Evolutionary conservation across 2,329 filamentous ascomycete species (phyloP).

Genomic region (Venturiaceae sp.): DNA sequence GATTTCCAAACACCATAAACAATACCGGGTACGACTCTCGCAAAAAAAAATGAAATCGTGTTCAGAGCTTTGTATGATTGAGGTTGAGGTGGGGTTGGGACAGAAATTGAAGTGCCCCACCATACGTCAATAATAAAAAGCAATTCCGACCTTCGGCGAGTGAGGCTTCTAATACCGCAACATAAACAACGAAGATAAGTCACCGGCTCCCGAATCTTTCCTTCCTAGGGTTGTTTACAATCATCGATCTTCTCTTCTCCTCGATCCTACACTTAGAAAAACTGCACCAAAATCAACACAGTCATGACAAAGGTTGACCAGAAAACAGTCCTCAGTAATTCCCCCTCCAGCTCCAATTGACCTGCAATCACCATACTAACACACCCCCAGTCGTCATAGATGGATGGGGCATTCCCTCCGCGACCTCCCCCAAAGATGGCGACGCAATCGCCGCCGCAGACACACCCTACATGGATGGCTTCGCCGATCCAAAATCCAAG

Average conservation of each 20-base stretch:
- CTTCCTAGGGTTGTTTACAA: no score
- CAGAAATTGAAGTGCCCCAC: no score
- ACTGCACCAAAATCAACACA: slow-evolving; percentile 11
- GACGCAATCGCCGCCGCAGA: slow-evolving; percentile 92
- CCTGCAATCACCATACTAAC: slow-evolving; percentile 46
- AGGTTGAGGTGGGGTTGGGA: no score
- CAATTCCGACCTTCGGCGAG: neutral
- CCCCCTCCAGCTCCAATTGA: slow-evolving; percentile 40
- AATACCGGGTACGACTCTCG: neutral
- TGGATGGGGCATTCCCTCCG: slow-evolving; percentile 86
- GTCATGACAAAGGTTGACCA: slow-evolving; percentile 59
- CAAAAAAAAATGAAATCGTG: no score
- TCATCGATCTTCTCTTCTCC: neutral
- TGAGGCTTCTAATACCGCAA: neutral
- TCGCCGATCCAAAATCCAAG: slow-evolving; percentile 56
- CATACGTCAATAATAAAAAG: neutral
- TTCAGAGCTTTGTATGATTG: no score
- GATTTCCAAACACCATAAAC: neutral
- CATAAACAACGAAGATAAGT: no score
- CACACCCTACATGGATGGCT: slow-evolving; percentile 90
- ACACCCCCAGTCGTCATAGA: slow-evolving; percentile 81
- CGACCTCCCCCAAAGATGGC: slow-evolving; percentile 73
- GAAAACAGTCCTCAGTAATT: slow-evolving; percentile 58
- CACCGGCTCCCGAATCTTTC: no score
- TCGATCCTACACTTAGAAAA: neutral